Evolutionary conservation across 1,284 basidiomycete genomes (phyloP), one percentile per base, ranked within the genome.

Genomic region (Cryptococcus maquisensis): DNA sequence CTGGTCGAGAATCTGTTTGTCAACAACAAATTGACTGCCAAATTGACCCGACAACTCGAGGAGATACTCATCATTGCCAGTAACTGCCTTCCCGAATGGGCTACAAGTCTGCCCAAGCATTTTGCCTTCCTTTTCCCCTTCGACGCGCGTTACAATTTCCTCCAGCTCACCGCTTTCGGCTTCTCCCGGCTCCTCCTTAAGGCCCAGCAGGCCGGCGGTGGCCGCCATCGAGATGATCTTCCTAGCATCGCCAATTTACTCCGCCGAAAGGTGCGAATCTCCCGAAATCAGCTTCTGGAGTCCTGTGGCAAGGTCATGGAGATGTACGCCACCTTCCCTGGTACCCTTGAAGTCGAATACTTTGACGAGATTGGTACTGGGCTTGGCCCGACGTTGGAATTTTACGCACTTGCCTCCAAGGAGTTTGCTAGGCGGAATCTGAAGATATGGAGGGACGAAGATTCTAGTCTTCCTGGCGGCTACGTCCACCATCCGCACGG

Each of bases 91-190:
- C 96, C 96, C 1, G 91, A 92, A 61, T 99, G 96, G 96, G 90
- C 94, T 1, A 79, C 90, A 39, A 93, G 97, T 72, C 82, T 99
- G 9, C 93, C 95, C 1, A 87, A 89, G 64, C 85, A 90, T 65
- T 97, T 96, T 81, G 88, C 95, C 0, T 98, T 98, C 85, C 81
- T 98, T 20, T 98, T 98, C 82, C 94, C 95, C 3, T 98, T 98
- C 76, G 88, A 95, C 49, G 94, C 92, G 8, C 87, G 96, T 32
- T 98, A 95, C 77, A 87, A 89, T 58, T 98, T 97, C 82, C 79
- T 98, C 20, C 94, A 98, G 75, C 94, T 91, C 7, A 97, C 94
- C 0, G 93, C 94, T 3, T 98, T 98, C 65, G 96, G 96, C 51
- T 97, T 97, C 72, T 90, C 91, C 1, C 87, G 94, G 12, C 82